Conservation (phyloP, 2,329 filamentous ascomycete genomes). For the Rasamsonia emersonii region DNA sequence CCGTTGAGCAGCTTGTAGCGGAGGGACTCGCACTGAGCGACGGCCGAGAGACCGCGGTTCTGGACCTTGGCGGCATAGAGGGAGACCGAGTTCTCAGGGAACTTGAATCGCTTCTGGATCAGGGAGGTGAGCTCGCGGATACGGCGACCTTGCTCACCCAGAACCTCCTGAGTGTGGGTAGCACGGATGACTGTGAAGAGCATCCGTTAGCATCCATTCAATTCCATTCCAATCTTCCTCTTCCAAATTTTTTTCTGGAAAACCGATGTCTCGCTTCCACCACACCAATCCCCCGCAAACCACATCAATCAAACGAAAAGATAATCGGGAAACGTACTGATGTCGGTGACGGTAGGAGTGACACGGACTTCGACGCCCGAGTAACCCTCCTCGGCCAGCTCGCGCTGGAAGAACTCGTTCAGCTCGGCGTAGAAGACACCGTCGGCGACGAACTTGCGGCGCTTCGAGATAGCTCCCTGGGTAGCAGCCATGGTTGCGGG, state of each 20-base stretch:
- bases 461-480: conserved; percentile 46
- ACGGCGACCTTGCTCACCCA: conserved; percentile 98
- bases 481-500: conserved; percentile 41
- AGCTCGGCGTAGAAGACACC: conserved; percentile 99
- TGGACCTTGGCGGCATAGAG: conserved; percentile 99
- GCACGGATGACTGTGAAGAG: conserved; percentile 72
- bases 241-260: conserved; percentile 1
- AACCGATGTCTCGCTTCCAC: conserved; percentile 5
- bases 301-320: conserved; percentile 9
- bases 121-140: conserved; percentile 99
- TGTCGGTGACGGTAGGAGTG: conserved; percentile 98
- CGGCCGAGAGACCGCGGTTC: conserved; percentile 98
- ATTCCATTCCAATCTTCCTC: conserved; percentile 9
- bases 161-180: conserved; percentile 99
- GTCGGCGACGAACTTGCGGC: conserved; percentile 76
- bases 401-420: conserved; percentile 99
- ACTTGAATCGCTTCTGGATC: conserved; percentile 99
- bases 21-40: conserved; percentile 99
- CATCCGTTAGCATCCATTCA: conserved; percentile 24
- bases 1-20: conserved; percentile 99
- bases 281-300: conserved; percentile 6
- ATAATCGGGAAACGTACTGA: conserved; percentile 50
- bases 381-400: conserved; percentile 99
- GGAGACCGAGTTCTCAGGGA: conserved; percentile 99
- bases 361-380: conserved; percentile 99